Base-by-base conservation (phyloP, 306 rosid species). In the Leucaena leucocephala region DNA sequence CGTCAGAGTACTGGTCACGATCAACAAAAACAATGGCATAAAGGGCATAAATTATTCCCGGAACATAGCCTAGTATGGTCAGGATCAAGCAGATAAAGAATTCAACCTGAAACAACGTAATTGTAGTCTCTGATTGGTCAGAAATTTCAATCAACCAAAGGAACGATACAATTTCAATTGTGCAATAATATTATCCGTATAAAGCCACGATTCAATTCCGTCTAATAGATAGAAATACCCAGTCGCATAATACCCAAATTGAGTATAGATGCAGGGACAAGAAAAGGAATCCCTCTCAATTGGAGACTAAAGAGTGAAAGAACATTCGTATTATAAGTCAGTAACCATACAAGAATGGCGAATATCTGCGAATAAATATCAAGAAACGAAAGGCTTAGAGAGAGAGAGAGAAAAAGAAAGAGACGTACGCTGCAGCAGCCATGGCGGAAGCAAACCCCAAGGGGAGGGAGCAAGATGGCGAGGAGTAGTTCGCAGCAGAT, bases 1-100 rank as follows among this genome's bases (percentile, higher is more conserved):
- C 94, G 42, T 86, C 88, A 46, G 88, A 90, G 84, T 78, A 88
- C 50, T 86, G 79, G 1, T 90, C 91, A 69, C 94, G 91, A 81
- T 90, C 84, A 38, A 86, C 52, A 74, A 86, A 87, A 6, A 86
- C 82, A 64, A 90, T 90, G 48, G 86, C 90, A 62, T 90, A 90
- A 15, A 90, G 84, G 16, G 94, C 94, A 81, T 90, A 90, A 39
- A 90, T 87, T 17, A 90, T 90, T 68, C 95, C 92, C 3, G 95
- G 92, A 22, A 90, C 0, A 75, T 90, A 90, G 48, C 94, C 94
- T 1, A 90, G 83, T 2, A 86, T 40, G 49, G 94, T 90, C 87
- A 90, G 36, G 33, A 90, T 70, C 90, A 90, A 71, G 80, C 94
- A 90, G 54, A 88, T 84, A n/a, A 85, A 68, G 76, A 90, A 86